Conservation (phyloP, 768 basidiomycete species). For the Rhizopogon rudus region DNA sequence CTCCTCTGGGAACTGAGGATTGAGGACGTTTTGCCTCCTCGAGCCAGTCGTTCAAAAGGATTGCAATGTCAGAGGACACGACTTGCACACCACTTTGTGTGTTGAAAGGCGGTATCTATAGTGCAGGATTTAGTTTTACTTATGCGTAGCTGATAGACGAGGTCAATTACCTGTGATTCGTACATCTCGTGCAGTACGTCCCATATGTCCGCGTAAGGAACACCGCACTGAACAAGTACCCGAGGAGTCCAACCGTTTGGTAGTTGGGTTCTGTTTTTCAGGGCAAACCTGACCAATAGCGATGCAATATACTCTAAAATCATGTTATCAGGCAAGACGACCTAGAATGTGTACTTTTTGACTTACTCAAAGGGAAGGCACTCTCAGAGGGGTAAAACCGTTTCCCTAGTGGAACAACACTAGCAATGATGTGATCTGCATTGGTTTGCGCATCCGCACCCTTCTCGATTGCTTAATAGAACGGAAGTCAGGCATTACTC, state of each 20-base stretch:
- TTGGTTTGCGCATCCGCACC: constrained; percentile 48
- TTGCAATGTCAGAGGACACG: constrained; percentile 76
- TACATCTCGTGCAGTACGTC: constrained; percentile 83
- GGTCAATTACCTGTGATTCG: constrained; percentile 68
- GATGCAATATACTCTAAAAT: constrained; percentile 66
- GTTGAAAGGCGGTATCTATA: constrained; percentile 79
- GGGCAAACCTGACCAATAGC: constrained; percentile 69
- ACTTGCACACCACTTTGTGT: constrained; percentile 74
- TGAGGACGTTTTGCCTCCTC: constrained; percentile 72
- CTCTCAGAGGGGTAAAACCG: constrained; percentile 89
- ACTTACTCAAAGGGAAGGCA: constrained; percentile 82
- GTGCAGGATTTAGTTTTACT: constrained; percentile 2
- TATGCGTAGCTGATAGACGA: neutral
- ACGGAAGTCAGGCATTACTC: neutral
- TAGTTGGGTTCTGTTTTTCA: constrained; percentile 52
- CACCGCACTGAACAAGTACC: constrained; percentile 74
- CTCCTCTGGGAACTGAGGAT: constrained; percentile 52
- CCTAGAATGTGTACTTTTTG: neutral
- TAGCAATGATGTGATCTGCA: constrained; percentile 60
- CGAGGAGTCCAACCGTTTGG: constrained; percentile 81
- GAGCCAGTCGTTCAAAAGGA: constrained; percentile 78
- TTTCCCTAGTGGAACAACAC: constrained; percentile 69
- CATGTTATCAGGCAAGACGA: neutral
- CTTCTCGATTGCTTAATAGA: constrained; percentile 46
- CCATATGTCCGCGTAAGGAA: constrained; percentile 80